A percentile compares a stretch with the other conserved stretches of the same genome.
Conservation (phyloP, 257 asterid species). For the Perilla frutescens region DNA sequence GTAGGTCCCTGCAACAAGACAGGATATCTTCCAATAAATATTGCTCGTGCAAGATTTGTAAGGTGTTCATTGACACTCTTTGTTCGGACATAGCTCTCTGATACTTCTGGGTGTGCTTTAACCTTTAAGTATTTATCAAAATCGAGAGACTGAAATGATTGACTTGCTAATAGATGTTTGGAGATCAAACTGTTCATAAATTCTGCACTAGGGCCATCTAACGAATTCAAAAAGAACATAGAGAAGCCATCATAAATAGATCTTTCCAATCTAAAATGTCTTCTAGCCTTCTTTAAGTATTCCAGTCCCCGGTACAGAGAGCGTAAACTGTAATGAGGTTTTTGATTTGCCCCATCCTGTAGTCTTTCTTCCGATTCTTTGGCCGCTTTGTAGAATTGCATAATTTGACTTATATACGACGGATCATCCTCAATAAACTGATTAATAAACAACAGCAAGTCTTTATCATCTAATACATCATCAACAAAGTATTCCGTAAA, state of each 20-base stretch:
- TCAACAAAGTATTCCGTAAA: constrained; percentile 93
- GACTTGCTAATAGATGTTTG: constrained; percentile 57
- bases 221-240: constrained; percentile 77
- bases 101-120: constrained; percentile 39
- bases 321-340: constrained; percentile 94
- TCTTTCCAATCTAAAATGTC: constrained; percentile 53
- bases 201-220: constrained; percentile 77
- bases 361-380: constrained; percentile 79
- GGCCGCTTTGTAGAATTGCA: constrained; percentile 78
- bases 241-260: constrained; percentile 90
- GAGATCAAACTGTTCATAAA: constrained; percentile 62
- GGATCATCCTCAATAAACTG: constrained; percentile 62
- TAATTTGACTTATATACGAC: constrained; percentile 51
- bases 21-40: constrained; percentile 80
- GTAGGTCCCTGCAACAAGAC: constrained; percentile 97
- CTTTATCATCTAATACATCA: constrained; percentile 84
- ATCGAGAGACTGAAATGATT: constrained; percentile 48
- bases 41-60: constrained; percentile 74
- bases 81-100: constrained; percentile 67
- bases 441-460: constrained; percentile 68
- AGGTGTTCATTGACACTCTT: constrained; percentile 79
- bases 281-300: constrained; percentile 63
- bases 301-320: constrained; percentile 91
- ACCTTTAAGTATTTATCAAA: constrained; percentile 54
- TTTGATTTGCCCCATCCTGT: constrained; percentile 99